Evolutionary conservation across 345 rosid species (phyloP), one percentile per base, ranked within the genome.

Genomic region (Lumnitzera littorea): DNA sequence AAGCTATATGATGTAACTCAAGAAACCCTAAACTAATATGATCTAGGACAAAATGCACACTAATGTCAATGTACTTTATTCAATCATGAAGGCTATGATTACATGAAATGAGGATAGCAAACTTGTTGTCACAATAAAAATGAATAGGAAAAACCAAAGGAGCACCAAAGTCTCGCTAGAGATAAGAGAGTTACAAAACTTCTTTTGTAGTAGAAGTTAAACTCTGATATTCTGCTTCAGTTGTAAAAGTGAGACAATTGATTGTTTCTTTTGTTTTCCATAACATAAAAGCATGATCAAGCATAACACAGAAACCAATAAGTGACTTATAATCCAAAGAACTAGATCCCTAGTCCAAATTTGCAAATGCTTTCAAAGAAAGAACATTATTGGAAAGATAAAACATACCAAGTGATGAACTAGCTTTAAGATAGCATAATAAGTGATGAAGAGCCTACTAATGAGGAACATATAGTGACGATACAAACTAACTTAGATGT

Each of bases 251-350:
- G 24, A 7, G 1, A 53, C 24, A 6, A 24, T 53, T 15, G 20
- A 24, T 53, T 53, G 23, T 53, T 53, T 53, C 24, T 53, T 53
- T 17, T n/a, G 24, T 53, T 11, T 53, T 53, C 55, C 16, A 53
- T 3, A 24, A 53, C 11, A 53, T 16, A 15, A 27, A 27, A 53
- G 24, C n/a, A 3, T 53, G 4, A 53, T 24, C 55, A 9, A 53
- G 13, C 1, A 53, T 11, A 2, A n/a, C 55, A n/a, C 20, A 13
- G 13, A 13, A 53, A 2, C 55, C 11, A 3, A 24, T 1, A 3
- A 20, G 0, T 17, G 55, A 53, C 3, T 13, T 15, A 11, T 24
- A 15, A 16, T 24, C 24, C 2, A 16, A 1, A 5, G 24, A 14
- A 53, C 55, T 15, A 0, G 13, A 2, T 5, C 25, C 55, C 8